phyloP scores from a whole-genome alignment of 768 basidiomycete species.

The Leccinum longicurvipes region DNA sequence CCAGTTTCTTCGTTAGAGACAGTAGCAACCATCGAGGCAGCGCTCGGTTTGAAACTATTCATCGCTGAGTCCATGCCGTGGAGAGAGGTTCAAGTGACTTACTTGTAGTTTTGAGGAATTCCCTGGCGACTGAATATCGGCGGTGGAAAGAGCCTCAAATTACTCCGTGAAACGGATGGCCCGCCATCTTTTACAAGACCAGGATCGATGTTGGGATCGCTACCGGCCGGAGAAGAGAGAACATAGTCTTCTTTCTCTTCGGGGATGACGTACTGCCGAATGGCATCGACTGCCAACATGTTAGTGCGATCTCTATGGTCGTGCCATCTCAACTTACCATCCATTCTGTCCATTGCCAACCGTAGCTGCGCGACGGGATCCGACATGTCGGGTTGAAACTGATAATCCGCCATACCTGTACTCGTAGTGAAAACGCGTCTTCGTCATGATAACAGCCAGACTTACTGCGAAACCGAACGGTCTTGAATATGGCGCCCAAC shows the following conservation, averaged over 20 bases:
- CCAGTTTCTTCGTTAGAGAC: conserved; percentile 72
- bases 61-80: background rate
- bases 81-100: conserved; percentile 12
- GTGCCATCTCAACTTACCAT: conserved; percentile 52
- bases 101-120: conserved; percentile 83
- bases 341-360: conserved; percentile 71
- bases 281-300: conserved; percentile 57
- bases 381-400: conserved; percentile 71
- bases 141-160: conserved; percentile 78
- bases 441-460: conserved; percentile 8
- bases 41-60: conserved; percentile 71
- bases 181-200: conserved; percentile 26
- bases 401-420: conserved; percentile 91
- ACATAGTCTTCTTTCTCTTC: conserved; percentile 65
- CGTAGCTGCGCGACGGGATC: conserved; percentile 73
- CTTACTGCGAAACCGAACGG: conserved; percentile 88
- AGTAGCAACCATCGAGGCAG: conserved; percentile 67
- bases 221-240: conserved; percentile 26
- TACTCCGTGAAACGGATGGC: conserved; percentile 39
- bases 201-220: conserved; percentile 53
- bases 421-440: conserved; percentile 1
- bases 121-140: conserved; percentile 84
- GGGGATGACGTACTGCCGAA: conserved; percentile 67
- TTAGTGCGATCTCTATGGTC: background rate
- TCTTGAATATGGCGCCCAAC: conserved; percentile 74